Percentiles rank a stretch among this genome's conserved stretches.
Conservation (phyloP, 768 basidiomycete genomes). For the Kwoniella bestiolae region DNA sequence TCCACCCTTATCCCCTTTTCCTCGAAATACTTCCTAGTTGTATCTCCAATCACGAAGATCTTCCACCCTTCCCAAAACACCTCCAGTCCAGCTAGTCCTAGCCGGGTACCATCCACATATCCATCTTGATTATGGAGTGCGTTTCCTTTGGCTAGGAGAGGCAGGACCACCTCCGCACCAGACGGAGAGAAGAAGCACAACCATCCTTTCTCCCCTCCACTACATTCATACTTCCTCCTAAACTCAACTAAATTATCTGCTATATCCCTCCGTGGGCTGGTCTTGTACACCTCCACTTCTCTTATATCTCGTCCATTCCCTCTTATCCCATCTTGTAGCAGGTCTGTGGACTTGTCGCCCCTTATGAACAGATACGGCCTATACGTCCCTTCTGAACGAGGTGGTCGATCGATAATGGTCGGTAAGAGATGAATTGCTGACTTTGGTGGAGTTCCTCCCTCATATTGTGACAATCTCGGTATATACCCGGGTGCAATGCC, state of each 20-base stretch:
- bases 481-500: neutral
- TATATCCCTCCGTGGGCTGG: neutral
- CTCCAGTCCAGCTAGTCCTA: neutral
- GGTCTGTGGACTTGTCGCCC: slow-evolving; percentile 15
- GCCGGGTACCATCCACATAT: neutral
- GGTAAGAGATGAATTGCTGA: slow-evolving; percentile 11
- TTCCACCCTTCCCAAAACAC: slow-evolving; percentile 16
- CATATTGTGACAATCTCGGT: neutral
- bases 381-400: neutral
- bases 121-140: neutral
- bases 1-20: slow-evolving; percentile 16
- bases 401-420: neutral
- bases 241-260: neutral
- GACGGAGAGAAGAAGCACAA: slow-evolving; percentile 23
- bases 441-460: neutral
- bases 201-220: slow-evolving; percentile 16
- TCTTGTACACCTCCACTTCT: slow-evolving; percentile 17
- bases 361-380: slow-evolving; percentile 12
- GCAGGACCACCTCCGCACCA: slow-evolving; percentile 8
- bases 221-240: neutral
- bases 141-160: neutral
- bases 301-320: neutral
- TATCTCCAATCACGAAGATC: slow-evolving; percentile 23
- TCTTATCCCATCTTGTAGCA: slow-evolving; percentile 9
- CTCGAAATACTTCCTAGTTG: slow-evolving; percentile 16